Conservation (phyloP, 768 basidiomycete species). For the Russula emetica region DNA sequence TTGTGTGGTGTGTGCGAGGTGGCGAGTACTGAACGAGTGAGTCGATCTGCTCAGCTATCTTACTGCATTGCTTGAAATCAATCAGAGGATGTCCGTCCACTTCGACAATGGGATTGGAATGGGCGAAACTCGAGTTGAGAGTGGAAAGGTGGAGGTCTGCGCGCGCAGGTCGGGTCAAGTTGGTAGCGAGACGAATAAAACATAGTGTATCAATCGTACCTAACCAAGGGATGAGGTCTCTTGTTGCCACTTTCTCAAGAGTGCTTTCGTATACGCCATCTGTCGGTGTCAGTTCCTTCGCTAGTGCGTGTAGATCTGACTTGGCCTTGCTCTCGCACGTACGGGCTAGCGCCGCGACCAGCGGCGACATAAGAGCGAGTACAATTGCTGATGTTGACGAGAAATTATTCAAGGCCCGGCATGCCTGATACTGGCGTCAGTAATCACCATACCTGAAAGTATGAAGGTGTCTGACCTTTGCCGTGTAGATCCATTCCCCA, state of each 20-base stretch:
- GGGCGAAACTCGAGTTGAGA: constrained; percentile 9
- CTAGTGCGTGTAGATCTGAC: not conserved
- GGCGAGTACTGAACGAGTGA: constrained; percentile 10
- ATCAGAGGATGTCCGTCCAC: constrained; percentile 12
- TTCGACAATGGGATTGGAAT: not conserved
- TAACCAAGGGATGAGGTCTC: constrained; percentile 13
- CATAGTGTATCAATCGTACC: not conserved
- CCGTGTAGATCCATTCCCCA: constrained; percentile 14
- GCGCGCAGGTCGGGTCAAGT: not conserved
- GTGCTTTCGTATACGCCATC: not conserved
- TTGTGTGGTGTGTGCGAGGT: not conserved
- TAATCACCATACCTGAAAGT: not conserved
- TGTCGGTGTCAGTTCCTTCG: not conserved
- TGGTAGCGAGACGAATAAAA: not conserved
- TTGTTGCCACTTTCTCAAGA: not conserved
- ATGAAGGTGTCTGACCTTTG: constrained; percentile 11
- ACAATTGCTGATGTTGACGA: constrained; percentile 16
- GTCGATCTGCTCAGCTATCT: constrained; percentile 13
- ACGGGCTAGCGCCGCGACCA: not conserved
- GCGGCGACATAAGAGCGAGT: constrained; percentile 1
- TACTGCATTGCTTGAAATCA: constrained; percentile 7
- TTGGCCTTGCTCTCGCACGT: constrained; percentile 16
- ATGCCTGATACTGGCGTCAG: constrained; percentile 8
- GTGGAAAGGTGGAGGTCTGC: constrained; percentile 11
- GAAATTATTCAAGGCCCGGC: constrained; percentile 15